Base-by-base conservation (phyloP, 306 rosid genomes). In the Cucurbita argyrosperma region DNA sequence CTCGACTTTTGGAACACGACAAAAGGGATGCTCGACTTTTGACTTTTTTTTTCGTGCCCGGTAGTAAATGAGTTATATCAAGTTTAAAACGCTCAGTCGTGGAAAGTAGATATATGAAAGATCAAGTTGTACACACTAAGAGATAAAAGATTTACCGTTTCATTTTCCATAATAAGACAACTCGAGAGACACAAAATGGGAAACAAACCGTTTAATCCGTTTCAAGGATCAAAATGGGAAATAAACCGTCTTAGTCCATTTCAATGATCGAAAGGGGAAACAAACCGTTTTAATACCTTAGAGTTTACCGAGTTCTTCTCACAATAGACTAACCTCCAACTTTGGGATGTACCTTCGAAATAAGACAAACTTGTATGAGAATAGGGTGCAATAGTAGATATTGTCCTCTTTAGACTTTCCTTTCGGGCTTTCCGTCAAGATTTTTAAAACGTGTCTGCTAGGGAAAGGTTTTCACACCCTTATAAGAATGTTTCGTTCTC, bases 231-330 rank as follows among this genome's bases (percentile, higher is more conserved):
- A 21, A 21, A 21, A 21, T 21, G 23, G 23, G 23, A 21, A 21
- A 21, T 1, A 21, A 21, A 21, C 23, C 23, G 23, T 21, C 0
- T 0, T 21, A 21, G 23, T 21, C 1, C 23, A 21, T 21, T 21
- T 21, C 23, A 21, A 21, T 21, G 23, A 21, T 21, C 0, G 1
- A 21, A 21, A 21, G 23, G 45, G 47, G 72, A 21, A 75, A 67
- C 18, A 18, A 66, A 60, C 26, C 30, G 70, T 68, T 74, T 53
- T 56, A 74, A 72, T 82, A 82, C 87, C 90, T 74, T 38, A 9
- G 67, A 72, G 56, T 79, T 81, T 40, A 77, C 26, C 37, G 79
- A 66, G 65, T 77, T 74, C 54, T 76, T 65, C 78, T 74, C 82
- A 67, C 76, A 82, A 71, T 57, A 58, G 71, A 72, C 80, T 49